Conservation (phyloP, 169 alveolate genomes). For the Toxoplasma gondii region DNA sequence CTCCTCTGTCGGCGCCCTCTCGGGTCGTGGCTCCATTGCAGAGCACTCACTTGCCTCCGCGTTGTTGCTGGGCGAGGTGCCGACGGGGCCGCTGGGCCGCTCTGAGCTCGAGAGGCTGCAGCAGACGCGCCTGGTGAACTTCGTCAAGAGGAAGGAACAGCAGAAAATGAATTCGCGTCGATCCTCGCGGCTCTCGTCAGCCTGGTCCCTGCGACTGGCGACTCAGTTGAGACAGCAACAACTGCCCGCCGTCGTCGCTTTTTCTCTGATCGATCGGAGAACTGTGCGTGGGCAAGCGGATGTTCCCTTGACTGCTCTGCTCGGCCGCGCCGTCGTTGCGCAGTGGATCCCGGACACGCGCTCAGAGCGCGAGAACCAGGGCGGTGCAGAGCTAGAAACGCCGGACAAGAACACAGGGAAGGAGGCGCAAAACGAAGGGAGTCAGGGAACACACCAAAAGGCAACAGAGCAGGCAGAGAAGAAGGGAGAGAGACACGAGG, state of each 20-base stretch:
- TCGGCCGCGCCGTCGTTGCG: not conserved
- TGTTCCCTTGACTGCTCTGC: not conserved
- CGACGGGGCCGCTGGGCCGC: not conserved
- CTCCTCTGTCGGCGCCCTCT: not conserved
- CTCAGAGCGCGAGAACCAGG: not conserved
- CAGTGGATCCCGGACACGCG: not conserved
- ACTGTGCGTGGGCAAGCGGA: not conserved
- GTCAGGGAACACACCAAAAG: too few relatives aligned
- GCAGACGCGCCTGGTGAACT: not conserved
- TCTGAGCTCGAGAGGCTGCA: not conserved
- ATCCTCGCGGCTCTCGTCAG: not conserved
- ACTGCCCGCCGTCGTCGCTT: not conserved
- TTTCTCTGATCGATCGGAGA: not conserved
- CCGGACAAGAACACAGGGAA: not conserved
- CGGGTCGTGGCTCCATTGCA: not conserved
- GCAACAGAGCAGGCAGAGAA: too few relatives aligned
- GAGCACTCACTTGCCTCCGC: not conserved
- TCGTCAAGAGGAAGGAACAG: not conserved
- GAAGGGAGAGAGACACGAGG: too few relatives aligned
- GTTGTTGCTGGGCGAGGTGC: not conserved
- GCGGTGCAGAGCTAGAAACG: not conserved
- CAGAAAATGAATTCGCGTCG: not conserved
- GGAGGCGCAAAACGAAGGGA: not conserved
- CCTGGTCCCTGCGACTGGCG: not conserved
- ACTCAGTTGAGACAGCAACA: not conserved